Conservation (phyloP, 177 flowering plant genomes). For the Vitis hybrid region DNA sequence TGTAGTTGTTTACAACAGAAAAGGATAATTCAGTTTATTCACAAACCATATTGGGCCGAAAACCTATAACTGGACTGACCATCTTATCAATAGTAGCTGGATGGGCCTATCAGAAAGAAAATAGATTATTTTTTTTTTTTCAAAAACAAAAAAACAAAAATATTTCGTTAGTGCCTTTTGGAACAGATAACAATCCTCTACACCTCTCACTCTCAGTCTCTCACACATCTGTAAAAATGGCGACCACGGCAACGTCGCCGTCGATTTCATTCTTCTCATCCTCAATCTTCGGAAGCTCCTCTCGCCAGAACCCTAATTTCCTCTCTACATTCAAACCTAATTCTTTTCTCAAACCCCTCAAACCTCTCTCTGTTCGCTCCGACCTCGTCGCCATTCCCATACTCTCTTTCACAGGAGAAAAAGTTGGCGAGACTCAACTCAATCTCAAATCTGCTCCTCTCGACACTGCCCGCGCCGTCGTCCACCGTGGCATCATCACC, state of each 20-base stretch:
- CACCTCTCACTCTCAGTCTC: constrained; percentile 1
- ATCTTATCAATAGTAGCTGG: too few relatives aligned
- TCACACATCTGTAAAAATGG: constrained; percentile 17
- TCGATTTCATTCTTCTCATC: constrained; percentile 67
- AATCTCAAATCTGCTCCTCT: constrained; percentile 77
- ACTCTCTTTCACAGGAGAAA: constrained; percentile 78
- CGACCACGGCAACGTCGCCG: constrained; percentile 22
- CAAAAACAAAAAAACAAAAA: too few relatives aligned
- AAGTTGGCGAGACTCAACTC: constrained; percentile 68
- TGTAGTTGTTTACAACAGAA: too few relatives aligned
- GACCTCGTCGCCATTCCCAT: constrained; percentile 65
- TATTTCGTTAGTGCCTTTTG: too few relatives aligned
- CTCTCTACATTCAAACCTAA: constrained; percentile 14
- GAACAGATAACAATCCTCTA: constrained; percentile 5
- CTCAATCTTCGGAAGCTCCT: constrained; percentile 38
- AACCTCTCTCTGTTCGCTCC: constrained; percentile 38
- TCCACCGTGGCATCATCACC: constrained; percentile 83
- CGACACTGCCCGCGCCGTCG: constrained; percentile 88
- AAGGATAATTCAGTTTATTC: too few relatives aligned
- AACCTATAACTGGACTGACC: too few relatives aligned
- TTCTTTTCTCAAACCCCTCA: neutral
- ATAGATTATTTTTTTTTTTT: too few relatives aligned
- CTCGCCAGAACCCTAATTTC: constrained; percentile 23
- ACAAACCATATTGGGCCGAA: too few relatives aligned
- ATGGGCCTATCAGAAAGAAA: too few relatives aligned